Evolutionary conservation across 192 early-diverging fungal species (phyloP).

Genomic region (Coemansia sp.): DNA sequence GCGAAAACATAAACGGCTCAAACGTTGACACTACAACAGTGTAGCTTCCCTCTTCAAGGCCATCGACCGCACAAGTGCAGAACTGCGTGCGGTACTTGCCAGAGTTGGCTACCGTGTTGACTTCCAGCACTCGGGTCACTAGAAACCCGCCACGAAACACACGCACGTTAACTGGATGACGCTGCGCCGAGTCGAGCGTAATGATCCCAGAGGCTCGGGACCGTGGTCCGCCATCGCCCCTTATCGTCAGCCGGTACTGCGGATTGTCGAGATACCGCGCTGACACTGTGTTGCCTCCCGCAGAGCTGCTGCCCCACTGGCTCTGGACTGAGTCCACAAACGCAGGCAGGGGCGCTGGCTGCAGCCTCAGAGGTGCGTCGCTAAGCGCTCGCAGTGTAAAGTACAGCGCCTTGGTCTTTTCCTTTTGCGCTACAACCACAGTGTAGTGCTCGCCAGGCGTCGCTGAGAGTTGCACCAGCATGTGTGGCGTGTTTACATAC

Average conservation of each 20-base stretch:
- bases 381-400: slow-evolving; percentile 76
- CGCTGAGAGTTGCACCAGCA: slow-evolving; percentile 56
- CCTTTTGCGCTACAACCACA: slow-evolving; percentile 78
- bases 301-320: slow-evolving; percentile 71
- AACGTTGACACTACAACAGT: slow-evolving; percentile 78
- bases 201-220: slow-evolving; percentile 40
- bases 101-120: slow-evolving; percentile 68
- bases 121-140: slow-evolving; percentile 59
- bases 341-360: slow-evolving; percentile 54
- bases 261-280: slow-evolving; percentile 77
- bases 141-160: slow-evolving; percentile 72
- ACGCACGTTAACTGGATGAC: slow-evolving; percentile 65
- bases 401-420: slow-evolving; percentile 66
- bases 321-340: slow-evolving; percentile 55
- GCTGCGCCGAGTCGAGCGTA: slow-evolving; percentile 68
- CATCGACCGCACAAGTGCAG: slow-evolving; percentile 67
- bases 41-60: slow-evolving; percentile 66
- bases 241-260: slow-evolving; percentile 68
- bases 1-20: slow-evolving; percentile 66
- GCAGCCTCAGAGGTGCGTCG: slow-evolving; percentile 62
- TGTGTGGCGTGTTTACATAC: slow-evolving; percentile 87
- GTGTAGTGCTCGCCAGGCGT: slow-evolving; percentile 56
- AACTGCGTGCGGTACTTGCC: slow-evolving; percentile 76
- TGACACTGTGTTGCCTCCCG: slow-evolving; percentile 73
- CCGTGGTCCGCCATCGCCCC: slow-evolving; percentile 7